A percentile compares a stretch with the other conserved stretches of the same genome.
These are phyloP conservation scores for Diaporthe australafricana DNA, from an alignment of 2,329 filamentous ascomycete genomes.

Conservation along the genomic window DNA sequence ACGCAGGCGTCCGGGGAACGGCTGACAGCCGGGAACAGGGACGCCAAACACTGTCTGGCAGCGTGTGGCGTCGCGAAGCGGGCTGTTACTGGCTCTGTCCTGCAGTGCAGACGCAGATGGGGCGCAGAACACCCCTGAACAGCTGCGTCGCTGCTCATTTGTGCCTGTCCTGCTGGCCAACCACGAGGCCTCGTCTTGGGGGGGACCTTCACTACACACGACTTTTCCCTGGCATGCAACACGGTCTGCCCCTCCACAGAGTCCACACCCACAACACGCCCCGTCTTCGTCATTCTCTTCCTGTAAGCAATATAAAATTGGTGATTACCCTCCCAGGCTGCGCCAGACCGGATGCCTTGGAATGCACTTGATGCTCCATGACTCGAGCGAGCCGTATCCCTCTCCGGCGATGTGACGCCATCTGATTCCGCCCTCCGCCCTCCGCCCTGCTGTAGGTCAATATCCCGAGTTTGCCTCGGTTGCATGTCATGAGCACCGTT, in stretches of 20 bases:
- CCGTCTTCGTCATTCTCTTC: background rate
- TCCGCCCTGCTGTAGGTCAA: conserved; percentile 11
- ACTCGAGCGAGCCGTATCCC: background rate
- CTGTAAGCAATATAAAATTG: background rate
- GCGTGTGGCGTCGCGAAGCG: conserved; percentile 12
- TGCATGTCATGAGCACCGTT: background rate
- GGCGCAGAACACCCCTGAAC: conserved; percentile 8
- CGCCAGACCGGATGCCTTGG: background rate
- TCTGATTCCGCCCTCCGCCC: too few relatives aligned
- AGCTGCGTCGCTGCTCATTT: background rate
- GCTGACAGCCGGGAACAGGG: conserved; percentile 10
- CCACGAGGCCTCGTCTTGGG: background rate
- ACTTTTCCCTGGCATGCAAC: background rate
- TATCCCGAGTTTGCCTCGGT: conserved; percentile 15
- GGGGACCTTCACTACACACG: background rate
- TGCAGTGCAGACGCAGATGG: background rate
- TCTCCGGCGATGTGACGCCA: background rate
- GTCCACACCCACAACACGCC: background rate
- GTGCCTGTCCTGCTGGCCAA: background rate
- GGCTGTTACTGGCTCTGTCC: background rate
- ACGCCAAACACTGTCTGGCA: background rate
- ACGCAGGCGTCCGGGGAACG: conserved; percentile 2
- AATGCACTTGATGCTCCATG: conserved; percentile 23
- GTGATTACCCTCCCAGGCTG: conserved; percentile 8
- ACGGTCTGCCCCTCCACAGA: background rate